Evolutionary conservation across 2,329 filamentous ascomycete species (phyloP).

Genomic region (Aspergillus jensenii): DNA sequence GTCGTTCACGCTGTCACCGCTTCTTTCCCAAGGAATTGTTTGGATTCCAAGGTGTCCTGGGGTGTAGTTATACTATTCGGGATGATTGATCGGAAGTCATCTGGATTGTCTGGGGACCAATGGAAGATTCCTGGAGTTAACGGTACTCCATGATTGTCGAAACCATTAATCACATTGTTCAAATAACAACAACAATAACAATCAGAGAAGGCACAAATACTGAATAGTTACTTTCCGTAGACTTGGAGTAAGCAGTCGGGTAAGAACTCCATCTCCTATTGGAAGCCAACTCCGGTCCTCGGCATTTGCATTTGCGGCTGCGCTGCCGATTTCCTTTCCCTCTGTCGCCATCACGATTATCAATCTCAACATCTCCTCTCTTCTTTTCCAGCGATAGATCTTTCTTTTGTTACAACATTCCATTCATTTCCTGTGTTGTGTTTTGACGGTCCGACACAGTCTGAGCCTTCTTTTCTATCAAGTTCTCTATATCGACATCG

Average conservation of each 20-base stretch:
- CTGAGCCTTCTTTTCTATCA: neutral
- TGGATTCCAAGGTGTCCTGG: neutral
- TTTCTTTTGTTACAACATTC: neutral
- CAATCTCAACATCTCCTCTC: neutral
- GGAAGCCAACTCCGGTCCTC: slow-evolving; percentile 12
- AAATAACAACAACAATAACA: neutral
- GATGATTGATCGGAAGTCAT: neutral
- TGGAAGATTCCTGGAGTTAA: neutral
- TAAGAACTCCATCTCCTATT: neutral
- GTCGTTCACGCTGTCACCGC: too few relatives aligned
- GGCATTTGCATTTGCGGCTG: neutral
- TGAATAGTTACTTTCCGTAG: neutral
- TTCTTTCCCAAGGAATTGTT: neutral
- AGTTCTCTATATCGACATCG: neutral
- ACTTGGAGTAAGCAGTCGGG: neutral
- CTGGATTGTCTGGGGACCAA: neutral
- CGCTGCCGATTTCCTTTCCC: neutral
- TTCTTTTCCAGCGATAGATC: neutral
- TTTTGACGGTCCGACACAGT: neutral
- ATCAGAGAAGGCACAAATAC: too few relatives aligned
- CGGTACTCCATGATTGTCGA: neutral
- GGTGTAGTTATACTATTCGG: neutral
- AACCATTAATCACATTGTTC: neutral
- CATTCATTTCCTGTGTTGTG: neutral
- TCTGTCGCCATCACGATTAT: slow-evolving; percentile 6